Evolutionary conservation across 371 early-diverging fungal genomes (phyloP).

Genomic region (Apophysomyces elegans): DNA sequence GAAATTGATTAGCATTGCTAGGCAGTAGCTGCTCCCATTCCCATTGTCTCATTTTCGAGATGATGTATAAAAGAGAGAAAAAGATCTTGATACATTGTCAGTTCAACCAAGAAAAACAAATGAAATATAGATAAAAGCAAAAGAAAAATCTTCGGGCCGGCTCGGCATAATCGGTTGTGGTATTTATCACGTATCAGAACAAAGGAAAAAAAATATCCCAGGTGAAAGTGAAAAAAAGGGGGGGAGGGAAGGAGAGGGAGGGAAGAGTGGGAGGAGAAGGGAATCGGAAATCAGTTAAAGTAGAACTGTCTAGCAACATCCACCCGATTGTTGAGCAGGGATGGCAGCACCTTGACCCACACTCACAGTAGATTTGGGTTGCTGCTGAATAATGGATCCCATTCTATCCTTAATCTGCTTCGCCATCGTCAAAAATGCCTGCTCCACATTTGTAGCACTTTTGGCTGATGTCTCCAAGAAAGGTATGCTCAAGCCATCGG

Average conservation of each 20-base stretch:
- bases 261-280: not conserved
- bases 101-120: not conserved
- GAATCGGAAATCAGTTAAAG: not conserved
- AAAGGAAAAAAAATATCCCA: not conserved
- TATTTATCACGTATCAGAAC: not conserved
- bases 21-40: constrained; percentile 14
- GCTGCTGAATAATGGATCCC: constrained; percentile 26
- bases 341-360: constrained; percentile 57
- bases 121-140: not conserved
- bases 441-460: constrained; percentile 89
- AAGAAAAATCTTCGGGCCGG: not conserved
- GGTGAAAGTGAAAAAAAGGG: not conserved
- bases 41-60: not conserved
- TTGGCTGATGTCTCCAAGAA: constrained; percentile 95
- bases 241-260: not conserved
- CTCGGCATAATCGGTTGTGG: constrained; percentile 7
- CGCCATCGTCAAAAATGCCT: constrained; percentile 93
- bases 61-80: not conserved
- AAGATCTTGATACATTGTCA: constrained; percentile 7
- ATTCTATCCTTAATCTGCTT: constrained; percentile 76
- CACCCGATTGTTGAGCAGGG: constrained; percentile 52
- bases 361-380: constrained; percentile 52
- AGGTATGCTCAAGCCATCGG: constrained; percentile 82
- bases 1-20: constrained; percentile 13
- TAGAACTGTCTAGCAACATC: constrained; percentile 49